Percentiles rank a stretch among this genome's conserved stretches.
phyloP scores from a whole-genome alignment of 2,329 filamentous ascomycete species.

The Aspergillus alliaceus region DNA sequence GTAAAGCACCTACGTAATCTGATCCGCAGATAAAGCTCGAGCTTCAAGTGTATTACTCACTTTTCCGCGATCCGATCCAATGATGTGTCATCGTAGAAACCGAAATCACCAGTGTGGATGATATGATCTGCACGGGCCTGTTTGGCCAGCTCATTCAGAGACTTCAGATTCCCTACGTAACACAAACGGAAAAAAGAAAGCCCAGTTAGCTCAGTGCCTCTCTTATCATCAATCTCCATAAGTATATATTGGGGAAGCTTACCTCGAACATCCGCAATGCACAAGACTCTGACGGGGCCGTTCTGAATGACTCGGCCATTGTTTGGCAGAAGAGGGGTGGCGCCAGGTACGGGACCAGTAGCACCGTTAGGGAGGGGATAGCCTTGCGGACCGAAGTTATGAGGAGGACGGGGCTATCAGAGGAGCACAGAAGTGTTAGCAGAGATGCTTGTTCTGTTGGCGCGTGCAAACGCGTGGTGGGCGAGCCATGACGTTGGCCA shows the following conservation, averaged over 20 bases:
- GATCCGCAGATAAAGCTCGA: neutral
- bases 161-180: conserved; percentile 80
- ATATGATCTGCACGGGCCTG: conserved; percentile 95
- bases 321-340: conserved; percentile 50
- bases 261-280: conserved; percentile 55
- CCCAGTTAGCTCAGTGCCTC: conserved; percentile 20
- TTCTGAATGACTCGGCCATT: conserved; percentile 52
- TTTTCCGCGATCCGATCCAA: conserved; percentile 98
- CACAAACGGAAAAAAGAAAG: conserved; percentile 14
- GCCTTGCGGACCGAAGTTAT: conserved; percentile 45
- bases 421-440: conserved; percentile 22
- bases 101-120: conserved; percentile 98
- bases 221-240: conserved; percentile 1
- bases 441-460: neutral
- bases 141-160: conserved; percentile 93
- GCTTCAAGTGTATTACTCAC: conserved; percentile 54
- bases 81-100: conserved; percentile 96
- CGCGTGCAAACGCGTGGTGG: conserved; percentile 14
- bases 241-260: conserved; percentile 11
- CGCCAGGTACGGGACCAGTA: conserved; percentile 45
- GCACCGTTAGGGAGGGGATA: conserved; percentile 50
- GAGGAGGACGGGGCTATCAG: conserved; percentile 43
- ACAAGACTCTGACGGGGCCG: conserved; percentile 48
- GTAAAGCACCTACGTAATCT: neutral
- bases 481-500: conserved; percentile 19